A percentile compares a stretch with the other conserved stretches of the same genome.
Conservation (phyloP, 2,329 filamentous ascomycete genomes). For the Cercospora sesami region DNA sequence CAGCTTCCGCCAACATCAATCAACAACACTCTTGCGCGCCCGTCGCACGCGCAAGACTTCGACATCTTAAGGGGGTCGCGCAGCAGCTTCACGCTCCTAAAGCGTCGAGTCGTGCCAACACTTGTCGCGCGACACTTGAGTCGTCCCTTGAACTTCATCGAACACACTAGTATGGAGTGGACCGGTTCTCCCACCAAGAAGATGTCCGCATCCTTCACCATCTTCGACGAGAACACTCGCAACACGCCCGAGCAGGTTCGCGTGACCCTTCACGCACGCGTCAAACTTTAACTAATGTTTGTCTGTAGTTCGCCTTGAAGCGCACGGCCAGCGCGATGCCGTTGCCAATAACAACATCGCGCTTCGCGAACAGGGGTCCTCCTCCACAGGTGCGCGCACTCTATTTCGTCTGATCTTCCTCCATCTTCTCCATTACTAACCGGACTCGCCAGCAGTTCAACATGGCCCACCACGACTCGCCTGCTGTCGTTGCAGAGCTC, state of each 20-base stretch:
- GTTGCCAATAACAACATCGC: conserved; percentile 42
- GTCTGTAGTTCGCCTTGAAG: conserved; percentile 26
- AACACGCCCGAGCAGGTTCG: conserved; percentile 23
- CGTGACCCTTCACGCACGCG: conserved; percentile 10
- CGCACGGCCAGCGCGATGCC: conserved; percentile 29
- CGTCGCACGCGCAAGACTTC: not conserved
- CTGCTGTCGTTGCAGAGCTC: conserved; percentile 63
- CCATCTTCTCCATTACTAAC: conserved; percentile 23
- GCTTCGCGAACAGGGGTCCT: conserved; percentile 37
- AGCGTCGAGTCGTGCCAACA: not conserved
- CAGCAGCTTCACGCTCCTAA: not conserved
- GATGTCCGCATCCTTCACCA: conserved; percentile 25
- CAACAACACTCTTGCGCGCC: conserved; percentile 8
- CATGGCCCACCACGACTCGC: conserved; percentile 14
- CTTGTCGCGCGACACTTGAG: not conserved
- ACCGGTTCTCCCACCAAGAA: conserved; percentile 30
- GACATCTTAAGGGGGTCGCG: conserved; percentile 14
- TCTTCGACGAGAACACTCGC: conserved; percentile 29
- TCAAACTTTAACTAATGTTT: conserved; percentile 21
- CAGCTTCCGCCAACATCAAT: conserved; percentile 9
- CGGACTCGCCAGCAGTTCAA: conserved; percentile 16
- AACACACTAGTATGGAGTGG: conserved; percentile 28
- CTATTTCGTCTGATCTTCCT: conserved; percentile 24
- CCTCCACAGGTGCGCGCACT: conserved; percentile 23
- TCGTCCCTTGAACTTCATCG: not conserved